Conservation (phyloP, 208 protist species). For the Wallacemonas sp. region DNA sequence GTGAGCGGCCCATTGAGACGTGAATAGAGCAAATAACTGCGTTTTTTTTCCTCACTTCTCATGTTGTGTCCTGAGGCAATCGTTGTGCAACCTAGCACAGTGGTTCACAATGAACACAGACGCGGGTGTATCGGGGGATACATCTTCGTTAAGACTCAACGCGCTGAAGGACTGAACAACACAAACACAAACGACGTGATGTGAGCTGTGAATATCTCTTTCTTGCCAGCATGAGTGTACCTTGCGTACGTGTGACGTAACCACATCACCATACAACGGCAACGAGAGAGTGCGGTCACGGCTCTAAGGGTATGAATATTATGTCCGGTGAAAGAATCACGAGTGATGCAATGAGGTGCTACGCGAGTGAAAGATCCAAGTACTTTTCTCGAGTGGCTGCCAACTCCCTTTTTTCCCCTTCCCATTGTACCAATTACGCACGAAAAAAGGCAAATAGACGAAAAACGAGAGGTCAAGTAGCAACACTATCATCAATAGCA, state of each 20-base stretch:
- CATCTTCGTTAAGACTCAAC: neutral
- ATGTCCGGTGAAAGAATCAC: neutral
- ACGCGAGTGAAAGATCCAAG: constrained; percentile 1
- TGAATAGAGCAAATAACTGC: too few species aligned
- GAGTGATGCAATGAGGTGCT: neutral
- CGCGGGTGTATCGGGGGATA: constrained; percentile 10
- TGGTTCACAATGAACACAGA: neutral
- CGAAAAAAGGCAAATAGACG: constrained; percentile 10
- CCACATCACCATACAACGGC: too few species aligned
- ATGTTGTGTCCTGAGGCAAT: neutral
- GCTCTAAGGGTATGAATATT: neutral
- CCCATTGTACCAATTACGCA: constrained; percentile 7
- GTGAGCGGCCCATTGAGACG: too few species aligned
- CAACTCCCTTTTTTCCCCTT: constrained; percentile 2
- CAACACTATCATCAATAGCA: constrained; percentile 16
- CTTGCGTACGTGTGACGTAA: too few species aligned
- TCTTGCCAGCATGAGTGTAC: too few species aligned
- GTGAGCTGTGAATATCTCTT: neutral
- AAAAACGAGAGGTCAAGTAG: too few species aligned
- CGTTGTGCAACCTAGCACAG: neutral
- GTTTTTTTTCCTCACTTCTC: neutral
- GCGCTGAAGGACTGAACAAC: neutral
- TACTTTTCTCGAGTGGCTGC: neutral
- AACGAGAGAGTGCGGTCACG: too few species aligned
- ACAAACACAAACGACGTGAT: neutral